Evolutionary conservation across 352 stramenopile genomes (phyloP).

Genomic region (Pythium phragmitis): DNA sequence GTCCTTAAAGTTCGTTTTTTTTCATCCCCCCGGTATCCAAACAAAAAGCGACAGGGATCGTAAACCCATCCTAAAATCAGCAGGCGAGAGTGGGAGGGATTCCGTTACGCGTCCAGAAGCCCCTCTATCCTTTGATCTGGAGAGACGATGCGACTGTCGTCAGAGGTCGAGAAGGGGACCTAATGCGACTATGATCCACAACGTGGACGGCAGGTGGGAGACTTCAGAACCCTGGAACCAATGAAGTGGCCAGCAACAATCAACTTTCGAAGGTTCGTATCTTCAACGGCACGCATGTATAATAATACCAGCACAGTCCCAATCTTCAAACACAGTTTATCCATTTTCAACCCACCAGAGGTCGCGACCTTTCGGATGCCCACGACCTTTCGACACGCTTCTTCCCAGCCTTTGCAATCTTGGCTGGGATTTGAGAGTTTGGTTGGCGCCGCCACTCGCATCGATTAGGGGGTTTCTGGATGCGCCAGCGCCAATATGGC

Average conservation of each 20-base stretch:
- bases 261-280: slow-evolving; percentile 12
- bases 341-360: slow-evolving; percentile 2
- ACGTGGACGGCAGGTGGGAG: neutral
- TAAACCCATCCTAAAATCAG: slow-evolving; percentile 8
- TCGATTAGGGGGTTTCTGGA: neutral
- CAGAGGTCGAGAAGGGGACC: slow-evolving; percentile 4
- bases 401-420: neutral
- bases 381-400: slow-evolving; percentile 3
- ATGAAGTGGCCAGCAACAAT: neutral
- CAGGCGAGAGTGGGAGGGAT: neutral
- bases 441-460: neutral
- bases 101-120: neutral
- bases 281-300: slow-evolving; percentile 1
- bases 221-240: neutral
- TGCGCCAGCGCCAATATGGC: neutral
- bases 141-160: slow-evolving; percentile 13
- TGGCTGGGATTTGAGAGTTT: neutral
- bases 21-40: neutral
- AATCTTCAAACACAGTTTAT: neutral
- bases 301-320: neutral
- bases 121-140: neutral
- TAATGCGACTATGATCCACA: slow-evolving; percentile 4
- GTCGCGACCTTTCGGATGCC: slow-evolving; percentile 10
- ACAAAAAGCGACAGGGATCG: neutral
- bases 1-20: slow-evolving; percentile 2